A percentile compares a stretch with the other conserved stretches of the same genome.
phyloP scores from a whole-genome alignment of 2,329 filamentous ascomycete genomes.

The Taxawa tesnikishii region DNA sequence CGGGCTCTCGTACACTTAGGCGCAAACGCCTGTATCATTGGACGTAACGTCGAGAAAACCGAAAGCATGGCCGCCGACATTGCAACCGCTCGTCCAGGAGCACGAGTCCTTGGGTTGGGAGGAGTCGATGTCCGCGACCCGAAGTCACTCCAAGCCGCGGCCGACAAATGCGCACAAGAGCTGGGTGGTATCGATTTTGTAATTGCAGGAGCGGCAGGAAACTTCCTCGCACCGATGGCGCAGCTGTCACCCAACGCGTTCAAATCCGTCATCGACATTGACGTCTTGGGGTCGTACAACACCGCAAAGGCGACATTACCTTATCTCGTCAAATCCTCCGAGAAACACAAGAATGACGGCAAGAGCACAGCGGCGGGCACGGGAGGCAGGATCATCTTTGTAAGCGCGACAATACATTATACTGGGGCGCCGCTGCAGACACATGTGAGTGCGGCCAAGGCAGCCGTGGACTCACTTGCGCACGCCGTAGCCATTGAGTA shows the following conservation, averaged over 20 bases:
- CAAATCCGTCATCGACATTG: slow-evolving; percentile 92
- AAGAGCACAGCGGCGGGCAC: slow-evolving; percentile 40
- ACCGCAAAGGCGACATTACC: slow-evolving; percentile 86
- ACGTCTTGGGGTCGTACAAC: slow-evolving; percentile 87
- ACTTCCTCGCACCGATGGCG: slow-evolving; percentile 80
- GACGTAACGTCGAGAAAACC: slow-evolving; percentile 81
- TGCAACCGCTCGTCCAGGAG: slow-evolving; percentile 61
- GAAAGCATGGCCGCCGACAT: slow-evolving; percentile 71
- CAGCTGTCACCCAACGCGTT: slow-evolving; percentile 80
- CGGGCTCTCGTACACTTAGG: slow-evolving; percentile 82
- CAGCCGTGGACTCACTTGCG: slow-evolving; percentile 76
- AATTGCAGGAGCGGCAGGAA: slow-evolving; percentile 89
- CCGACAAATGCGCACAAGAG: slow-evolving; percentile 67
- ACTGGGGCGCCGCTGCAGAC: slow-evolving; percentile 73
- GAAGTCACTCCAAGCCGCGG: slow-evolving; percentile 58
- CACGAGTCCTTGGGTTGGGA: slow-evolving; percentile 79
- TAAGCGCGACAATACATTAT: slow-evolving; percentile 88
- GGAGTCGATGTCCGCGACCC: slow-evolving; percentile 55
- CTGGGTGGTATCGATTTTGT: slow-evolving; percentile 84
- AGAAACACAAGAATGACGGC: slow-evolving; percentile 47
- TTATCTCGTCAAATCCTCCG: slow-evolving; percentile 63
- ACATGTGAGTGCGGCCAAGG: slow-evolving; percentile 86
- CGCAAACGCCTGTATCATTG: slow-evolving; percentile 87
- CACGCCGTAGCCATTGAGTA: slow-evolving; percentile 75
- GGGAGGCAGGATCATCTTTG: slow-evolving; percentile 76